A percentile compares a stretch with the other conserved stretches of the same genome.
phyloP scores from a whole-genome alignment of 768 basidiomycete species.

The Kwoniella bestiolae region DNA sequence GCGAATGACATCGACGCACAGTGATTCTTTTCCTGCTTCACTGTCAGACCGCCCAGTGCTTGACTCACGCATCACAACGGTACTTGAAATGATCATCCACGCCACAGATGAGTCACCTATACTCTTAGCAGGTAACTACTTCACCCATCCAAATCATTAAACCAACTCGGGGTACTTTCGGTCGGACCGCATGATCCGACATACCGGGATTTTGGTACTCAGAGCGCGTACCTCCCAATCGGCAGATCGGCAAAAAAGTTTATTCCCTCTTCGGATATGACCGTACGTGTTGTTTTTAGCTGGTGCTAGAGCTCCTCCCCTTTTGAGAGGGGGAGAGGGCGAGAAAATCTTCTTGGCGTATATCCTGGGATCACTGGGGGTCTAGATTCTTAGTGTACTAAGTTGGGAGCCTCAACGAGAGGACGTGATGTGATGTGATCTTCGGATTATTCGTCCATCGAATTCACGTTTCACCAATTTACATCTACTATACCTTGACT shows the following conservation, averaged over 20 bases:
- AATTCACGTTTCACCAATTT: background rate
- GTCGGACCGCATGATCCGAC: constrained; percentile 6
- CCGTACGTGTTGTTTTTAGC: background rate
- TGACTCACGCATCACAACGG: too few relatives aligned
- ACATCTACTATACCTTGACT: too few relatives aligned
- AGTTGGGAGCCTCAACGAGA: too few relatives aligned
- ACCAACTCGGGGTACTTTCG: too few relatives aligned
- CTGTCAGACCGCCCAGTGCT: too few relatives aligned
- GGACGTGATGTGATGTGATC: background rate
- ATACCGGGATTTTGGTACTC: background rate
- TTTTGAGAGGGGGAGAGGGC: too few relatives aligned
- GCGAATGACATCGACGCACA: too few relatives aligned
- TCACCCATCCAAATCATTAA: too few relatives aligned
- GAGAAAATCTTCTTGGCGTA: background rate
- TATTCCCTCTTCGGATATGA: background rate
- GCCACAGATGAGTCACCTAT: too few relatives aligned
- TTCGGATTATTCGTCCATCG: background rate
- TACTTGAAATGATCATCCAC: too few relatives aligned
- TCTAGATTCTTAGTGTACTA: background rate
- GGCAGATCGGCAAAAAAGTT: background rate
- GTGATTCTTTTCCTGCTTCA: too few relatives aligned
- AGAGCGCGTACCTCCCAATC: background rate
- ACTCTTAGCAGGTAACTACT: too few relatives aligned
- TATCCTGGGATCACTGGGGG: background rate
- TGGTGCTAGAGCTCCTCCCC: background rate